Evolutionary conservation across 164 flowering plant species (phyloP).

Genomic region (Hamamelis virginiana): DNA sequence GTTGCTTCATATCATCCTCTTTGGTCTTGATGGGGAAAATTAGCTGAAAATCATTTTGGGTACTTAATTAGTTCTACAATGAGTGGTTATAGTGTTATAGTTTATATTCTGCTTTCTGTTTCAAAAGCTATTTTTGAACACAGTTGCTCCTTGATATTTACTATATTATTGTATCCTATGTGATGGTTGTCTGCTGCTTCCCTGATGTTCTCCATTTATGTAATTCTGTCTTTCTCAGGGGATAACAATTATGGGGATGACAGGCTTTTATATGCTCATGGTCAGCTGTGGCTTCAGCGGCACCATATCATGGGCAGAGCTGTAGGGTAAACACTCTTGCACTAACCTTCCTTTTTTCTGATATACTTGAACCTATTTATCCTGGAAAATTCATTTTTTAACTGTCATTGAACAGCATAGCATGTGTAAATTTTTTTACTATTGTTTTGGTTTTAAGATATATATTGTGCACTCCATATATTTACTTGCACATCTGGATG

Average conservation of each 20-base stretch:
- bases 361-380: not conserved
- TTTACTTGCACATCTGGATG: not conserved
- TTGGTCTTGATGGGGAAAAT: not conserved
- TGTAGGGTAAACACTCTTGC: slow-evolving; percentile 48
- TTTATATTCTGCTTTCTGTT: not conserved
- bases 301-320: slow-evolving; percentile 79
- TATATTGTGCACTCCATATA: not conserved
- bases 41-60: not conserved
- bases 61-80: not conserved
- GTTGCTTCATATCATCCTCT: not conserved
- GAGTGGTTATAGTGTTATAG: not conserved
- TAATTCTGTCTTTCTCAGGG: slow-evolving; percentile 31
- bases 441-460: not conserved
- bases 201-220: not conserved
- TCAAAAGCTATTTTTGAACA: not conserved
- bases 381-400: not conserved
- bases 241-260: slow-evolving; percentile 70
- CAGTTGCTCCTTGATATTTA: no score
- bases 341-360: not conserved
- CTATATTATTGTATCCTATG: not conserved
- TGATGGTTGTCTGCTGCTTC: not conserved
- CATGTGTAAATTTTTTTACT: not conserved
- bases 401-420: not conserved
- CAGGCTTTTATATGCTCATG: slow-evolving; percentile 66
- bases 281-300: slow-evolving; percentile 72